Evolutionary conservation across 139 green algal genomes (phyloP).

Genomic region (Marvania coccoides): DNA sequence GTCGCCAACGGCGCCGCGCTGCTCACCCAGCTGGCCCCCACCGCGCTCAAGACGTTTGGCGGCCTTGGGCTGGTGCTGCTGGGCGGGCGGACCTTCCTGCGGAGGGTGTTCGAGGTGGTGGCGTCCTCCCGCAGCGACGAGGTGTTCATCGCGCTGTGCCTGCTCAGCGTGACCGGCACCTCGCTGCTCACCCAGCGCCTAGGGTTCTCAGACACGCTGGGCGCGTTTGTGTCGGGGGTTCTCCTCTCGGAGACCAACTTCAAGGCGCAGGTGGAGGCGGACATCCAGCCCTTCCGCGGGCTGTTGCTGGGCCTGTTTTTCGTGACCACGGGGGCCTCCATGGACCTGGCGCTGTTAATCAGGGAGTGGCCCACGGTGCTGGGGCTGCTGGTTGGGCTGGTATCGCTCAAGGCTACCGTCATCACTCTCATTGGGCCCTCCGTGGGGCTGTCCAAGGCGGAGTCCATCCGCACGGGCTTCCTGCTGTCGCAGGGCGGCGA

Average conservation of each 20-base stretch:
- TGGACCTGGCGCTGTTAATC: slow-evolving; percentile 62
- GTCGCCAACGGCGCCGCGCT: slow-evolving; percentile 20
- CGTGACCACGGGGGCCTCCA: slow-evolving; percentile 62
- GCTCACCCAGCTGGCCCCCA: slow-evolving; percentile 57
- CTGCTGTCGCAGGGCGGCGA: slow-evolving; percentile 90
- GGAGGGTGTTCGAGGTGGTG: slow-evolving; percentile 63
- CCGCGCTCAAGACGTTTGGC: slow-evolving; percentile 52
- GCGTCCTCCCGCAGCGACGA: slow-evolving; percentile 65
- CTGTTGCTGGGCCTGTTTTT: slow-evolving; percentile 94
- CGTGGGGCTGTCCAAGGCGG: slow-evolving; percentile 66
- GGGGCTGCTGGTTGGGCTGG: slow-evolving; percentile 63
- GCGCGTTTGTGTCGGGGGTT: slow-evolving; percentile 85
- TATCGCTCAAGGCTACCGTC: slow-evolving; percentile 80
- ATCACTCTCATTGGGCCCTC: slow-evolving; percentile 59
- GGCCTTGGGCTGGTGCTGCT: slow-evolving; percentile 78
- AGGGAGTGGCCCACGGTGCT: slow-evolving; percentile 62
- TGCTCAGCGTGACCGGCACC: slow-evolving; percentile 86
- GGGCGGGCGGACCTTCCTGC: slow-evolving; percentile 71
- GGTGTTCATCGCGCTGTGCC: slow-evolving; percentile 88
- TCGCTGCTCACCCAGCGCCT: slow-evolving; percentile 70
- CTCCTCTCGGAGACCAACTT: slow-evolving; percentile 84
- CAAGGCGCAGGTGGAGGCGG: slow-evolving; percentile 69
- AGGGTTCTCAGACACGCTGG: slow-evolving; percentile 86
- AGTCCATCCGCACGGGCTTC: slow-evolving; percentile 80
- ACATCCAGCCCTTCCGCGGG: slow-evolving; percentile 85